Evolutionary conservation across 192 early-diverging fungal species (phyloP).

Genomic region (Powellomyces hirtus): DNA sequence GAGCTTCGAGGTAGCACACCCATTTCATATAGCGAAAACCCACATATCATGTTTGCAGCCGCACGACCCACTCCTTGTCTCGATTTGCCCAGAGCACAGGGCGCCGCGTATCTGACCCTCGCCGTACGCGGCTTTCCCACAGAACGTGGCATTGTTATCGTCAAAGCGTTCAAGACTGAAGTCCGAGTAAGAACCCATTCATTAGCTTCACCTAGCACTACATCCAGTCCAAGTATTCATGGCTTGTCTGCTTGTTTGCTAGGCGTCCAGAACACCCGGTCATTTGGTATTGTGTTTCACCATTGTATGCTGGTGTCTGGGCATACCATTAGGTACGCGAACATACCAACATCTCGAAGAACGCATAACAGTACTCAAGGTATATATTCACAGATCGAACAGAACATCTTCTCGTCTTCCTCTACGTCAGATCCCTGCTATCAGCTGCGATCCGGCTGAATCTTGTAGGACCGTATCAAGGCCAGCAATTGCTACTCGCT

Average conservation of each 20-base stretch:
- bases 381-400: constrained; percentile 53
- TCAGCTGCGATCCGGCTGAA: constrained; percentile 88
- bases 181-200: not conserved
- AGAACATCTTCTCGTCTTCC: constrained; percentile 74
- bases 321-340: constrained; percentile 52
- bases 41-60: not conserved
- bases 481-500: constrained; percentile 67
- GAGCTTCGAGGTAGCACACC: constrained; percentile 60
- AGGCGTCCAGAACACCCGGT: constrained; percentile 41
- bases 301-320: constrained; percentile 57
- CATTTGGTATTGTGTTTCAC: constrained; percentile 84
- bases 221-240: not conserved
- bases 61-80: not conserved
- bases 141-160: constrained; percentile 1
- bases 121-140: constrained; percentile 59
- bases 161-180: constrained; percentile 19
- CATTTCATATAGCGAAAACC: too few relatives aligned
- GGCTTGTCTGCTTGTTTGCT: not conserved
- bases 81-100: constrained; percentile 48
- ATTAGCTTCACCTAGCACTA: not conserved
- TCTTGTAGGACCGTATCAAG: constrained; percentile 84
- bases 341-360: too few relatives aligned
- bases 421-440: constrained; percentile 81
- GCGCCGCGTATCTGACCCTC: constrained; percentile 66
- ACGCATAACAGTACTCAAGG: too few relatives aligned